Evolutionary conservation across 2,329 filamentous ascomycete species (phyloP), one percentile per base, ranked within the genome.

Genomic region (Chaetomium sp.): DNA sequence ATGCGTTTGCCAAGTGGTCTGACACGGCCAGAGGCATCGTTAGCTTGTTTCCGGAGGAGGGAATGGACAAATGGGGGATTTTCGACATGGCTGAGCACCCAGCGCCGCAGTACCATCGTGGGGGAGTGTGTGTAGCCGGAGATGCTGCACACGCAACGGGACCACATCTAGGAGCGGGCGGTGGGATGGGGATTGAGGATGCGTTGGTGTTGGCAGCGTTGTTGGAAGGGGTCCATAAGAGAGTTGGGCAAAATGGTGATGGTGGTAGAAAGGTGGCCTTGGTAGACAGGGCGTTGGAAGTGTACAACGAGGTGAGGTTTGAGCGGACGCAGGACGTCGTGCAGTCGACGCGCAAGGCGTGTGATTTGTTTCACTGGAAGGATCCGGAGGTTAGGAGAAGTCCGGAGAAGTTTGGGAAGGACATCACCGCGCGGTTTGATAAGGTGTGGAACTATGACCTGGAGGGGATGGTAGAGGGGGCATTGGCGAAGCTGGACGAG

Each of bases 111-210:
- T 83, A 78, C 59, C 65, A 70, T 37, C 67, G 69, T 14, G 76
- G 72, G 0, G 66, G 69, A 2, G 66, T 80, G 0, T 76, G 75
- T 49, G 60, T 83, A 5, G 70, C 80, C 0, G 80, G 80, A 2
- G 80, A 84, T 59, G 79, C 80, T 2, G 81, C 81, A 6, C 81
- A 84, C 58, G 79, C 80, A 0, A 69, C 72, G 0, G 78, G 76
- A 0, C 80, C 80, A 3, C 79, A 82, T 64, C 73, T 79, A 6
- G 80, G 80, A 2, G 74, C 79, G 0, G 80, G 81, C 2, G 80
- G 79, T 0, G 78, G 79, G 1, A 75, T 78, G 66, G 79, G 78
- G 8, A 72, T 83, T 46, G 80, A 84, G 65, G 80, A 83, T 61
- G 74, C 74, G 4, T 68, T 78, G 38, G 65, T 76, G 1, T 67